phyloP scores from a whole-genome alignment of 2,329 filamentous ascomycete species.

The Fusarium sp. region DNA sequence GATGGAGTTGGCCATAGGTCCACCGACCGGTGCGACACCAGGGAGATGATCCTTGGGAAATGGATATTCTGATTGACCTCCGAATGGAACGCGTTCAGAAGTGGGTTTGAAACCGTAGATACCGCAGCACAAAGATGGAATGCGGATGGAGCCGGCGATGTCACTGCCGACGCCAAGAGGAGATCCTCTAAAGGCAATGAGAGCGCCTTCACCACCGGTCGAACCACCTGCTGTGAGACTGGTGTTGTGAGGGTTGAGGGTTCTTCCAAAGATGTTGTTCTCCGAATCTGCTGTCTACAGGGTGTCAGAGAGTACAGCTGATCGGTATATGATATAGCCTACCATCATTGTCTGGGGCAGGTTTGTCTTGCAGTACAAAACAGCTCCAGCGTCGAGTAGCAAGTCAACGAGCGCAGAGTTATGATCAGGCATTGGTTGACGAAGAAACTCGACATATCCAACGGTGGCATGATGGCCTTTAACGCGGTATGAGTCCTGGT shows the following conservation, averaged over 20 bases:
- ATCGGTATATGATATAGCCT: fast-evolving
- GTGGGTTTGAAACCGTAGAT: constrained; percentile 66
- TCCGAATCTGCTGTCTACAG: constrained; percentile 51
- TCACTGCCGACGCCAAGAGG: constrained; percentile 39
- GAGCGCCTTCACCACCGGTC: constrained; percentile 38
- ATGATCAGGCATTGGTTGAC: constrained; percentile 20
- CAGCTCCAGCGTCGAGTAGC: constrained; percentile 39
- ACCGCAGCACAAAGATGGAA: constrained; percentile 62
- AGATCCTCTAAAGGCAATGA: constrained; percentile 38
- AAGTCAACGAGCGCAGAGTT: constrained; percentile 40
- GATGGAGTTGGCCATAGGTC: constrained; percentile 53
- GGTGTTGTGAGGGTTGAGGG: constrained; percentile 48
- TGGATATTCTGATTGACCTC: constrained; percentile 31
- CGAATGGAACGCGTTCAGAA: constrained; percentile 62
- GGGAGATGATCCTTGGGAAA: constrained; percentile 23
- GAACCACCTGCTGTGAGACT: constrained; percentile 40
- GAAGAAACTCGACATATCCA: constrained; percentile 41
- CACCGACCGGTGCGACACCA: constrained; percentile 50
- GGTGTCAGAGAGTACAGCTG: background rate
- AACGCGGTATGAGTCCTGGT: constrained; percentile 35
- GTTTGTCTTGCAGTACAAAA: constrained; percentile 56
- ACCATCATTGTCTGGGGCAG: constrained; percentile 71
- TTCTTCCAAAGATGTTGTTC: constrained; percentile 43
- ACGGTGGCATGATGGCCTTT: constrained; percentile 38
- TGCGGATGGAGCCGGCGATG: constrained; percentile 59